Percentiles rank a stretch among this genome's conserved stretches.
Conservation (phyloP, 345 rosid genomes). For the Bruguiera sexangula region DNA sequence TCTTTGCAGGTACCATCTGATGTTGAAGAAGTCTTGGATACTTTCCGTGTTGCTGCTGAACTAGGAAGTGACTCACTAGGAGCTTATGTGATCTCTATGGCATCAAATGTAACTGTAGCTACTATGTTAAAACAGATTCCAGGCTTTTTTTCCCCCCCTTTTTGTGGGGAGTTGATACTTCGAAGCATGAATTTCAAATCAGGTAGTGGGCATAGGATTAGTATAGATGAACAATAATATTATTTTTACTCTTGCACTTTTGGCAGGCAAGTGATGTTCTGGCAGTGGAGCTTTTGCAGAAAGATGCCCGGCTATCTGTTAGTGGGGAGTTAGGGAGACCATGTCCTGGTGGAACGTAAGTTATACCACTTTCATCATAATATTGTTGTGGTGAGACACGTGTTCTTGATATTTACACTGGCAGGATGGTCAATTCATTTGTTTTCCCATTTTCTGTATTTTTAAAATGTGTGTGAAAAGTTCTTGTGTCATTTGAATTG, state of each 20-base stretch:
- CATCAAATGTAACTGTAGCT: constrained; percentile 59
- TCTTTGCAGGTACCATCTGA: constrained; percentile 69
- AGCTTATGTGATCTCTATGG: constrained; percentile 98
- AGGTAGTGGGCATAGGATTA: not conserved
- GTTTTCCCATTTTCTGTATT: not conserved
- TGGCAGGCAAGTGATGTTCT: constrained; percentile 93
- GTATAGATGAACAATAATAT: constrained; percentile 10
- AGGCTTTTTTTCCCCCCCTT: not conserved
- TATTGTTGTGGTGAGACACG: not conserved
- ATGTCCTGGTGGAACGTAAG: constrained; percentile 90
- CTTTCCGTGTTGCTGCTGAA: constrained; percentile 93
- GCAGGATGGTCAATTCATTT: not conserved
- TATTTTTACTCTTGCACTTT: constrained; percentile 15
- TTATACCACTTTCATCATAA: constrained; percentile 8
- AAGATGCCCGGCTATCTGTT: constrained; percentile 83
- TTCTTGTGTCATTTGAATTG: not conserved
- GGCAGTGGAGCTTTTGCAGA: constrained; percentile 95
- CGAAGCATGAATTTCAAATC: not conserved
- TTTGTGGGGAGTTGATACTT: not conserved
- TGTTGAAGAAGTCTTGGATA: constrained; percentile 79
- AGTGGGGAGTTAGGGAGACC: constrained; percentile 82
- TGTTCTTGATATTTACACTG: not conserved
- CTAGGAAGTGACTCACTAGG: constrained; percentile 92
- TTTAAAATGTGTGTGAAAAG: no score
- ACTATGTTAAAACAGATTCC: constrained; percentile 9